These are phyloP conservation scores for Hypsizygus marmoreus DNA, from an alignment of 768 basidiomycete species.

Conservation along the genomic window DNA sequence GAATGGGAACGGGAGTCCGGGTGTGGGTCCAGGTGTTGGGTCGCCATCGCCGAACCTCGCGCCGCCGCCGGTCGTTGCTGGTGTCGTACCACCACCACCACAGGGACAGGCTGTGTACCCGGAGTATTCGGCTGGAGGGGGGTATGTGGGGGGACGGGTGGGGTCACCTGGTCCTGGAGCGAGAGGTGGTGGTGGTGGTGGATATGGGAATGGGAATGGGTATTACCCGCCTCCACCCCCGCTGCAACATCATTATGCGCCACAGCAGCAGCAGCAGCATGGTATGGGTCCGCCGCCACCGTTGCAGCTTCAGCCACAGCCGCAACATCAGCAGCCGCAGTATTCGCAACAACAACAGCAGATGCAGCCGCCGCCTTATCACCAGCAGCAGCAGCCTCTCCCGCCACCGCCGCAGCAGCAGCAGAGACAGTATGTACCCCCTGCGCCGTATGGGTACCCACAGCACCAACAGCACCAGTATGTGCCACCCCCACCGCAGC, in stretches of 20 bases:
- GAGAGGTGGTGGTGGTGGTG: too few species aligned
- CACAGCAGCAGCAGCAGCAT: constrained; percentile 24
- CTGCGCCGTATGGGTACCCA: constrained; percentile 5
- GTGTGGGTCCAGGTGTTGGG: too few species aligned
- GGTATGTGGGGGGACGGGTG: background rate
- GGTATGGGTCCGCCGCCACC: constrained; percentile 10
- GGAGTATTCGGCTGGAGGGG: background rate
- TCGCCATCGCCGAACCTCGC: too few species aligned
- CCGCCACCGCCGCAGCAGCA: constrained; percentile 11
- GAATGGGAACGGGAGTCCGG: background rate
- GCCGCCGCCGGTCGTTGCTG: too few species aligned
- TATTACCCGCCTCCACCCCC: constrained; percentile 12
- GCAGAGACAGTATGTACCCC: constrained; percentile 12
- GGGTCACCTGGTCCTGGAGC: too few species aligned
- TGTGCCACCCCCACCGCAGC: too few species aligned
- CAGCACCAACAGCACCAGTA: constrained; percentile 14
- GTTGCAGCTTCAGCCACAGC: constrained; percentile 16
- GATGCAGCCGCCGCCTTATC: constrained; percentile 17
- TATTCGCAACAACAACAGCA: constrained; percentile 27
- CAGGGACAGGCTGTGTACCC: background rate
- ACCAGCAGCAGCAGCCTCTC: constrained; percentile 11
- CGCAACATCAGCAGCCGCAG: constrained; percentile 25
- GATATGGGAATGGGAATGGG: background rate
- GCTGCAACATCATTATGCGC: constrained; percentile 29
- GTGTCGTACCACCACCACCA: background rate